Conservation (phyloP, 1,284 basidiomycete species). For the Melampsora occidentalis region DNA sequence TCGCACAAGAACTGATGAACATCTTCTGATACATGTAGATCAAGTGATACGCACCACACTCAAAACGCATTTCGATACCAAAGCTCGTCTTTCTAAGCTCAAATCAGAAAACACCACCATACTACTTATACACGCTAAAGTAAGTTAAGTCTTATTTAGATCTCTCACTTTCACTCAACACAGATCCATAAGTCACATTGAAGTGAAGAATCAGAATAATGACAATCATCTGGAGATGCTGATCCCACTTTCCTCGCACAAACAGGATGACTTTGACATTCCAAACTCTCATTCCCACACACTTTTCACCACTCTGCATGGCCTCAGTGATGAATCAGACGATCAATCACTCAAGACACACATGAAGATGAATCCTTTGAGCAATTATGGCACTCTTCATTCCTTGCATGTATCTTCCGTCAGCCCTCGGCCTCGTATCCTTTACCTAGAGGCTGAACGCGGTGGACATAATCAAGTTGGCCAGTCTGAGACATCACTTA, state of each 20-base stretch:
- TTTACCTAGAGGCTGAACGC: slow-evolving; percentile 18
- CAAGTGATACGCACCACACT: slow-evolving; percentile 20
- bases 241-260: neutral
- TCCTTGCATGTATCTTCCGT: too few relatives aligned
- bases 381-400: slow-evolving; percentile 21
- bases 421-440: neutral
- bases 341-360: neutral
- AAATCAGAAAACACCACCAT: slow-evolving; percentile 14
- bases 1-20: too few relatives aligned
- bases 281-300: slow-evolving; percentile 25
- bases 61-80: slow-evolving; percentile 34
- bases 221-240: neutral
- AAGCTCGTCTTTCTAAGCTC: slow-evolving; percentile 10
- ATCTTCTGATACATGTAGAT: neutral
- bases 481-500: slow-evolving; percentile 18
- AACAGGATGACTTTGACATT: slow-evolving; percentile 35
- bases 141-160: neutral
- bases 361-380: too few relatives aligned
- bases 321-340: neutral
- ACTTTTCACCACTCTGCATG: slow-evolving; percentile 18
- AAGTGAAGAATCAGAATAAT: neutral
- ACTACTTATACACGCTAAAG: slow-evolving; percentile 29
- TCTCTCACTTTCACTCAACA: neutral
- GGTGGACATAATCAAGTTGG: slow-evolving; percentile 35
- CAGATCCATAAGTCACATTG: neutral